A percentile compares a stretch with the other conserved stretches of the same genome.
These are phyloP conservation scores for Heterobasidion parviporum DNA, from an alignment of 1,284 basidiomycete species.

Conservation along the genomic window DNA sequence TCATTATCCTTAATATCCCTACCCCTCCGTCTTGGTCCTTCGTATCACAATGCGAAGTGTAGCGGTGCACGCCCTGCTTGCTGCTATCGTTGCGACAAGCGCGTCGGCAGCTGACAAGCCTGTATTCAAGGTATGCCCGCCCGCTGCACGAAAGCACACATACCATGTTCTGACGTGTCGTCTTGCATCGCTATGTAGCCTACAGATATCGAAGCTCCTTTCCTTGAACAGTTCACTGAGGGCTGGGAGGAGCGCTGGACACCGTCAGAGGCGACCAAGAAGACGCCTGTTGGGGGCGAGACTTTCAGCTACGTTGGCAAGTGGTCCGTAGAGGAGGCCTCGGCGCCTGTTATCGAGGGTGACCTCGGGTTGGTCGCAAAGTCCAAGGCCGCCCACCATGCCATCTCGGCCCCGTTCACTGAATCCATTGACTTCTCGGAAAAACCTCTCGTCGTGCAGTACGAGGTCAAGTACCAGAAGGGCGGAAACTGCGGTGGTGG, in stretches of 20 bases:
- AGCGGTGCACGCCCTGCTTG: constrained; percentile 67
- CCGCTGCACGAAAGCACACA: neutral
- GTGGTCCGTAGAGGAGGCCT: constrained; percentile 93
- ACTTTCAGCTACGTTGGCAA: constrained; percentile 96
- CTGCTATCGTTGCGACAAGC: constrained; percentile 47
- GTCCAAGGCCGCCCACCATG: constrained; percentile 90
- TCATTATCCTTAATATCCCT: constrained; percentile 15
- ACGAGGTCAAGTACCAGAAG: constrained; percentile 99
- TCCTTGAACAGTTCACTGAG: constrained; percentile 95
- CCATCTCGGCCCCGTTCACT: constrained; percentile 90
- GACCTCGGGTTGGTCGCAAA: constrained; percentile 90
- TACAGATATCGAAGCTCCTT: constrained; percentile 81
- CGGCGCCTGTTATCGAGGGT: constrained; percentile 63
- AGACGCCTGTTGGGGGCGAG: constrained; percentile 88
- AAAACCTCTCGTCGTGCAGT: constrained; percentile 93
- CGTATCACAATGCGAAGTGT: constrained; percentile 75
- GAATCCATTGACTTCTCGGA: constrained; percentile 75
- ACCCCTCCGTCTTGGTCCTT: constrained; percentile 46
- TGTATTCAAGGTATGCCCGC: constrained; percentile 53
- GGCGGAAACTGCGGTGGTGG: constrained; percentile 99
- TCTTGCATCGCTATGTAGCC: constrained; percentile 48
- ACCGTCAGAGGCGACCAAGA: constrained; percentile 94
- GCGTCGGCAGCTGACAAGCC: constrained; percentile 51
- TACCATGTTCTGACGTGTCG: constrained; percentile 4
- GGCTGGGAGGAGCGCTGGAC: constrained; percentile 93